Evolutionary conservation across 768 basidiomycete species (phyloP).

Genomic region (Pulveroboletus sp.): DNA sequence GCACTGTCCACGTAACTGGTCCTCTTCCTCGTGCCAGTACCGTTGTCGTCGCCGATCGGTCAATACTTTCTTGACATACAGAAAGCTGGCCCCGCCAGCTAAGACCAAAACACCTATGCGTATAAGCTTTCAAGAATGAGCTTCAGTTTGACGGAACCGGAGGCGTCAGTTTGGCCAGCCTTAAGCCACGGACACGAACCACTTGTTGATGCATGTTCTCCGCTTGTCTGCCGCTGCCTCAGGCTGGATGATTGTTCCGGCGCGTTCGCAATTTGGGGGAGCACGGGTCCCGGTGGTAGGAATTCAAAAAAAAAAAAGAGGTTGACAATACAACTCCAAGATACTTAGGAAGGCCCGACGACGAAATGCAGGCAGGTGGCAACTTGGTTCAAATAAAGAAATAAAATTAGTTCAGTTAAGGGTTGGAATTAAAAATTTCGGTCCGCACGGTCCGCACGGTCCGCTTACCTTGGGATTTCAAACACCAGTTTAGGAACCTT

Average conservation of each 20-base stretch:
- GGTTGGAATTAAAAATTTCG: no score
- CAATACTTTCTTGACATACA: conserved; percentile 31
- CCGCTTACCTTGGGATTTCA: no score
- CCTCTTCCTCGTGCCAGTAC: conserved; percentile 18
- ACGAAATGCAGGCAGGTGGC: no score
- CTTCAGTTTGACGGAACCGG: not conserved
- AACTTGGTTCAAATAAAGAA: no score
- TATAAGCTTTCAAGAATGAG: conserved; percentile 12
- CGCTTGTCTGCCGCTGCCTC: not conserved
- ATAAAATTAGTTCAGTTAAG: no score
- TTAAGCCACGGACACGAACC: conserved; percentile 10
- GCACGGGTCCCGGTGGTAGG: no score
- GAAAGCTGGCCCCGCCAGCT: conserved; percentile 27
- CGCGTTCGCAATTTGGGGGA: not conserved
- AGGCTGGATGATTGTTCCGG: not conserved
- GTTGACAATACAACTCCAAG: no score
- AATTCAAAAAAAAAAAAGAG: conserved; percentile 12
- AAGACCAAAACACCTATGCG: conserved; percentile 29
- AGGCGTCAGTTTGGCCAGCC: not conserved
- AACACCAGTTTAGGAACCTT: no score
- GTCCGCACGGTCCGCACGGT: no score
- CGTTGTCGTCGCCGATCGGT: conserved; percentile 23
- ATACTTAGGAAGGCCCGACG: no score
- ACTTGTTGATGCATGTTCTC: conserved; percentile 16
- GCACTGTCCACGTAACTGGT: conserved; percentile 12